Conservation (phyloP, 2,329 filamentous ascomycete species). For the Geosmithia morbida region DNA sequence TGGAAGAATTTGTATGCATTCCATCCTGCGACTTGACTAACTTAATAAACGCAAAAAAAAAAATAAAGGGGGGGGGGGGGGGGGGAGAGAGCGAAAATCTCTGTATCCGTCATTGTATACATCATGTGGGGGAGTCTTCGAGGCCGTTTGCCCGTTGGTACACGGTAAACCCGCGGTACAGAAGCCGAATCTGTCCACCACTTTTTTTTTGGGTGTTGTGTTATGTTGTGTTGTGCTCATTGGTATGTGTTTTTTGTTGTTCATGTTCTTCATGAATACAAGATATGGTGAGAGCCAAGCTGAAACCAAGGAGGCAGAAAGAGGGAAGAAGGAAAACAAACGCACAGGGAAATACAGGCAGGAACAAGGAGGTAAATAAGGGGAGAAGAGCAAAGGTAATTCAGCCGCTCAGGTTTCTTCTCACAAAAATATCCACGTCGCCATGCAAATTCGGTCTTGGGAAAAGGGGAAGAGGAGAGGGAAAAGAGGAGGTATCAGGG, state of each 20-base stretch:
- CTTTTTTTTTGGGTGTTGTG: background rate
- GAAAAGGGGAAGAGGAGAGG: background rate
- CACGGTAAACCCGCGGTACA: background rate
- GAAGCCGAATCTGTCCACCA: background rate
- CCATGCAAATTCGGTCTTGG: background rate
- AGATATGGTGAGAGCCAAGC: background rate
- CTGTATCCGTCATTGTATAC: background rate
- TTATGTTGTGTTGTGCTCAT: background rate
- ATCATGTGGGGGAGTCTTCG: background rate
- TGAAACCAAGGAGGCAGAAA: background rate
- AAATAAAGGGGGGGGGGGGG: too few relatives aligned
- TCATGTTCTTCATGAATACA: background rate
- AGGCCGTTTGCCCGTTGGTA: background rate
- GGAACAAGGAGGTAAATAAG: background rate
- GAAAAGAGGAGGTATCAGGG: conserved; percentile 14
- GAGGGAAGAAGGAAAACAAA: background rate
- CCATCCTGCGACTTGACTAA: background rate
- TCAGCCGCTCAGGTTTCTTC: background rate
- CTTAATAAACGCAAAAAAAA: background rate
- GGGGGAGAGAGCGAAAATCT: background rate
- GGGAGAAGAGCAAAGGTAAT: background rate
- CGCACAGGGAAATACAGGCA: too few relatives aligned
- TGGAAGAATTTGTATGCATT: background rate
- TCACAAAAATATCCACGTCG: background rate
- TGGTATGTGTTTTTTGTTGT: background rate